Percentiles rank a stretch among this genome's conserved stretches.
Conservation (phyloP, 192 early-diverging fungal species). For the Backusella circina region DNA sequence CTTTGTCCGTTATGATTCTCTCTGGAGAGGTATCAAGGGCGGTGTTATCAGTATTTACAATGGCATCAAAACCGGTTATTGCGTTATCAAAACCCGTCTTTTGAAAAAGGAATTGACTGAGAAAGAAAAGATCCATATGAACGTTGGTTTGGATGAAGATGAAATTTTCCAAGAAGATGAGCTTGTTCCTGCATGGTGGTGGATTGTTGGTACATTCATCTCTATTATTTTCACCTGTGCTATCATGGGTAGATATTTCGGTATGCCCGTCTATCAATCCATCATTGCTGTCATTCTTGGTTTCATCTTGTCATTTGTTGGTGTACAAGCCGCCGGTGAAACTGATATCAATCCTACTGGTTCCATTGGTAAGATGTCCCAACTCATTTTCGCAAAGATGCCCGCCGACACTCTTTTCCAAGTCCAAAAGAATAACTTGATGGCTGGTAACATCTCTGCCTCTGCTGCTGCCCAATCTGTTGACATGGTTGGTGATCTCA, state of each 20-base stretch:
- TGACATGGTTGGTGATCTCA: slow-evolving; percentile 73
- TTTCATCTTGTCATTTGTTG: slow-evolving; percentile 65
- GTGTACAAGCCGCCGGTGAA: slow-evolving; percentile 57
- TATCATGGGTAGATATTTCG: slow-evolving; percentile 54
- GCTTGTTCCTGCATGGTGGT: slow-evolving; percentile 51
- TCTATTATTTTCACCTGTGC: slow-evolving; percentile 50
- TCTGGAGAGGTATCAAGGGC: slow-evolving; percentile 43
- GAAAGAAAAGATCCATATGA: not conserved
- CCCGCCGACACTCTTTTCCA: slow-evolving; percentile 30
- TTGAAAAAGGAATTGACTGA: slow-evolving; percentile 7
- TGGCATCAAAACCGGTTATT: not conserved
- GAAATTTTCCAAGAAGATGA: slow-evolving; percentile 43
- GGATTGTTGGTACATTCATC: slow-evolving; percentile 48
- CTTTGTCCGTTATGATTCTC: slow-evolving; percentile 37
- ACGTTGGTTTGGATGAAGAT: slow-evolving; percentile 26
- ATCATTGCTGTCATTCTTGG: slow-evolving; percentile 58
- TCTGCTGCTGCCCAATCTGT: slow-evolving; percentile 55
- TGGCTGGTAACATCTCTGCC: slow-evolving; percentile 58
- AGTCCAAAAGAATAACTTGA: slow-evolving; percentile 54
- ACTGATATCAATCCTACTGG: slow-evolving; percentile 69
- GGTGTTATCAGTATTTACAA: slow-evolving; percentile 14
- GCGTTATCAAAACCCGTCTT: slow-evolving; percentile 7
- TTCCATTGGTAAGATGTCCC: slow-evolving; percentile 61
- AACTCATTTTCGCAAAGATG: slow-evolving; percentile 61
- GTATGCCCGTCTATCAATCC: slow-evolving; percentile 53